These are phyloP conservation scores for Dipodascopsis tothii DNA, from an alignment of 805 yeast genomes.

Conservation along the genomic window DNA sequence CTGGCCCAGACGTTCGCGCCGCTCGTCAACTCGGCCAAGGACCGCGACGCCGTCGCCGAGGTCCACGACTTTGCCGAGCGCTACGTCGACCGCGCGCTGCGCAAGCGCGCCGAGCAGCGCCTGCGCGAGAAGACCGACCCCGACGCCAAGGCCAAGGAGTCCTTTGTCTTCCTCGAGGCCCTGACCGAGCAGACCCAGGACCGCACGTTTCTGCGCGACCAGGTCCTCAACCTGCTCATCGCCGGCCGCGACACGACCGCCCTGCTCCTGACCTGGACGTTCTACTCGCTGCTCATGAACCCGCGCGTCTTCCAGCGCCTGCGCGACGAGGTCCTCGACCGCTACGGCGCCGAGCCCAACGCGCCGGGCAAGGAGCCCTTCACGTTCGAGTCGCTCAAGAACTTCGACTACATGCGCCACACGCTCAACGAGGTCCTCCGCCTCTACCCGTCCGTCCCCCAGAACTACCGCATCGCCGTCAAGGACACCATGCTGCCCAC, in stretches of 20 bases:
- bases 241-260: conserved; percentile 56
- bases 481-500: conserved; percentile 43
- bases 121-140: no score
- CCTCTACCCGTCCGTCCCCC: conserved; percentile 47
- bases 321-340: conserved; percentile 34
- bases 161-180: conserved; percentile 42
- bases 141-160: conserved; percentile 18
- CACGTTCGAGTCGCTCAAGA: conserved; percentile 45
- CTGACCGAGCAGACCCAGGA: conserved; percentile 44
- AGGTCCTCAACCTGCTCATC: conserved; percentile 43
- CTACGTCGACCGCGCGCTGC: conserved; percentile 37
- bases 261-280: conserved; percentile 40
- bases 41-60: conserved; percentile 29
- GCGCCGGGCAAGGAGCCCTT: conserved; percentile 23
- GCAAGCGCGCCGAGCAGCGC: background rate
- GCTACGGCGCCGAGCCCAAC: conserved; percentile 31
- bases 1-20: conserved; percentile 23
- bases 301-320: conserved; percentile 30
- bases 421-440: conserved; percentile 45
- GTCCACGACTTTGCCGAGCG: conserved; percentile 35
- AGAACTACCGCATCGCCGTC: conserved; percentile 41
- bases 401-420: conserved; percentile 41
- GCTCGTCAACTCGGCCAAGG: conserved; percentile 25
- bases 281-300: conserved; percentile 41
- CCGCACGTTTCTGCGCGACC: conserved; percentile 43